These are phyloP conservation scores for Pseudogymnoascus sp. DNA, from an alignment of 2,329 filamentous ascomycete species.

Conservation along the genomic window DNA sequence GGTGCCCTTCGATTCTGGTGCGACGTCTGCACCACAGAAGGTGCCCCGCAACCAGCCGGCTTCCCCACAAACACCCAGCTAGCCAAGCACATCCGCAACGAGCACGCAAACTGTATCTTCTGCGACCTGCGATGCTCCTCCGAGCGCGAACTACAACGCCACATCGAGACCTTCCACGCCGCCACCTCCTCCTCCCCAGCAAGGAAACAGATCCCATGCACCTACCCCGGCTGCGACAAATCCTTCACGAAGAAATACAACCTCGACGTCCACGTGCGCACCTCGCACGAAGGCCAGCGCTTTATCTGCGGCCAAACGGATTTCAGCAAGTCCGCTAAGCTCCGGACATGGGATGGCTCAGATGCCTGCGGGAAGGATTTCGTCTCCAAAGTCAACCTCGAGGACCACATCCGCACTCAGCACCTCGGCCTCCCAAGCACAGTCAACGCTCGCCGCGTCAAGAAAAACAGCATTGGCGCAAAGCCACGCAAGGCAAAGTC, in stretches of 20 bases:
- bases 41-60: constrained; percentile 39
- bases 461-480: constrained; percentile 29
- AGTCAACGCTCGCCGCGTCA: constrained; percentile 33
- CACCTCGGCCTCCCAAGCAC: constrained; percentile 58
- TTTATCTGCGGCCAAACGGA: constrained; percentile 73
- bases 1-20: constrained; percentile 68
- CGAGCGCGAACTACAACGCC: constrained; percentile 61
- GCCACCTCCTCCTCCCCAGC: constrained; percentile 26
- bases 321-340: constrained; percentile 47
- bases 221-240: constrained; percentile 61
- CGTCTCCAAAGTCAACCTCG: constrained; percentile 67
- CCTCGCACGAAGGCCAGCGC: constrained; percentile 66
- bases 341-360: constrained; percentile 56
- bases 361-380: constrained; percentile 71
- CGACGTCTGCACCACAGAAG: constrained; percentile 54
- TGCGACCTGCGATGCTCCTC: constrained; percentile 64
- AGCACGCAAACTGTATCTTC: constrained; percentile 68
- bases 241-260: constrained; percentile 81
- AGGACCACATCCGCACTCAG: constrained; percentile 76
- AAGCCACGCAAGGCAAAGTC: neutral
- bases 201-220: constrained; percentile 60
- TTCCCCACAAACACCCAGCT: constrained; percentile 70
- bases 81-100: constrained; percentile 63
- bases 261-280: constrained; percentile 69
- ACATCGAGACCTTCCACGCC: constrained; percentile 72